Evolutionary conservation across 257 asterid genomes (phyloP).

Genomic region (Leptodermis oblonga): DNA sequence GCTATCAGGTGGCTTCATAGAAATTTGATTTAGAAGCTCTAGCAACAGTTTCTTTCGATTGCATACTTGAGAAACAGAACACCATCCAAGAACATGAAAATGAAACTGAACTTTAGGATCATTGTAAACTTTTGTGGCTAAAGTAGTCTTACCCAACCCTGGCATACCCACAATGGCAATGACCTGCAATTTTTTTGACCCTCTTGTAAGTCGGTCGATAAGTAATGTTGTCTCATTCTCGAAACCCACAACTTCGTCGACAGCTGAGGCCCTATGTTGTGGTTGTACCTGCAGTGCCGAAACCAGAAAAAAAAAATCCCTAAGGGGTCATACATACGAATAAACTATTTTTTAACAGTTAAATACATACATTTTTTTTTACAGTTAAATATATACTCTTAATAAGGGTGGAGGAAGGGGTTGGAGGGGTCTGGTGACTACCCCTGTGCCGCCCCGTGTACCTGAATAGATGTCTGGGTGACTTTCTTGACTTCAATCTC

Average conservation of each 20-base stretch:
- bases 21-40: neutral
- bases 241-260: neutral
- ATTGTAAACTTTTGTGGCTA: too few relatives aligned
- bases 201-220: too few relatives aligned
- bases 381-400: too few relatives aligned
- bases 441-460: too few relatives aligned
- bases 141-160: slow-evolving; percentile 8
- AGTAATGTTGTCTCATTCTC: neutral
- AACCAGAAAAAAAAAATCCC: too few relatives aligned
- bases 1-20: neutral
- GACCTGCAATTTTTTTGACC: neutral
- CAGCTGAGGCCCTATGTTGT: neutral
- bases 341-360: too few relatives aligned
- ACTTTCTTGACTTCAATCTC: neutral
- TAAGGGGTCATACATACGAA: too few relatives aligned
- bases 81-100: neutral
- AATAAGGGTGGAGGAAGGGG: too few relatives aligned
- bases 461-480: neutral
- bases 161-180: slow-evolving; percentile 8
- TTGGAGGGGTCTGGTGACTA: too few relatives aligned
- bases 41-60: neutral
- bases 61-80: neutral
- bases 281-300: too few relatives aligned
- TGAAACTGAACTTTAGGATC: too few relatives aligned
- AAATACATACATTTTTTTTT: too few relatives aligned